phyloP scores from a whole-genome alignment of 805 yeast species.

The Saturnispora hagleri region DNA sequence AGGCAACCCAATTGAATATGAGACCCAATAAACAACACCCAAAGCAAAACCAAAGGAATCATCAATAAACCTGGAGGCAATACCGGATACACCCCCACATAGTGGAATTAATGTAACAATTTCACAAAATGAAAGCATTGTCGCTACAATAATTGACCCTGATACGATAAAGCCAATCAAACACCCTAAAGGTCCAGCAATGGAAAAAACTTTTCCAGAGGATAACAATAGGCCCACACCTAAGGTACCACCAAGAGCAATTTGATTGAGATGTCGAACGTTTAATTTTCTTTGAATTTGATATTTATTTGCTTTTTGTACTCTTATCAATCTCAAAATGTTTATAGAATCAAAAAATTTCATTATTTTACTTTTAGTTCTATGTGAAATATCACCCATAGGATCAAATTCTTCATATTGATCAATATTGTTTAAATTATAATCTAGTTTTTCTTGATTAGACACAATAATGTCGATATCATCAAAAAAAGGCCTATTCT shows the following conservation, averaged over 20 bases:
- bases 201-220: constrained; percentile 62
- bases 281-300: constrained; percentile 48
- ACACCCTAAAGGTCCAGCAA: constrained; percentile 73
- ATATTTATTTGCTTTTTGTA: constrained; percentile 17
- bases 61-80: constrained; percentile 66
- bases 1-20: constrained; percentile 65
- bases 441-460: constrained; percentile 24
- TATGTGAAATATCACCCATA: background rate
- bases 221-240: constrained; percentile 69
- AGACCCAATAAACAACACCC: constrained; percentile 67
- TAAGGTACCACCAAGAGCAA: constrained; percentile 68
- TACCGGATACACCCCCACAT: constrained; percentile 71
- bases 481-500: constrained; percentile 2
- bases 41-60: constrained; percentile 70
- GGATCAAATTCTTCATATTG: constrained; percentile 12
- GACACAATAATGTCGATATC: constrained; percentile 24
- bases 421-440: constrained; percentile 19
- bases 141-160: constrained; percentile 56
- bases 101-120: constrained; percentile 73
- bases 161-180: constrained; percentile 55
- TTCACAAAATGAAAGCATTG: constrained; percentile 71
- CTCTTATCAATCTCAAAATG: constrained; percentile 9
- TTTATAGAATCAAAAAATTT: constrained; percentile 8
- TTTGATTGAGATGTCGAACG: constrained; percentile 65
- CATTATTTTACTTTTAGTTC: background rate